Evolutionary conservation across 352 stramenopile species (phyloP), one percentile per base, ranked within the genome.

Genomic region (Halophytophthora polymorphica): DNA sequence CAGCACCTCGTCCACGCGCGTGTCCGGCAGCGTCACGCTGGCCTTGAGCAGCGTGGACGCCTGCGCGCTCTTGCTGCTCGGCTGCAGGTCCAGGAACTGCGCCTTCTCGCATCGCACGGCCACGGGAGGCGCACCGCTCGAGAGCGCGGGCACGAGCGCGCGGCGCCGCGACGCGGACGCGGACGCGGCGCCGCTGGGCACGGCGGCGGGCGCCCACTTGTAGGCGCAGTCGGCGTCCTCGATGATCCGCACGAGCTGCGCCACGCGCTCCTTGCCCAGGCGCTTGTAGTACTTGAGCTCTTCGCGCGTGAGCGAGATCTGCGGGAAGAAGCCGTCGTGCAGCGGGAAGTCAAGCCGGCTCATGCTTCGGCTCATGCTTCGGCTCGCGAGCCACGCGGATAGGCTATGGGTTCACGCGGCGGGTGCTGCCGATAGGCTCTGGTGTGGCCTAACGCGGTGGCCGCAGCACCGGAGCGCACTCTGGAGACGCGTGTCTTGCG

Each of bases 301-400:
- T 25, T 90, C 78, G 28, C 71, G 68, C 35, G 64, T 71, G 6
- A 94, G 62, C 40, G 75, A 72, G 45, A 94, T 73, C 49, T 87
- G 81, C 44, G 83, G 83, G 63, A 94, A 94, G 71, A 92, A 90
- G 43, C 73, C 77, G 53, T 90, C 76, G 51, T 79, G 73, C 10
- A 94, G 60, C 14, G 83, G 81, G 51, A 92, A 83, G 45, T 83
- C 77, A 38, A 90, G 60, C 73, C n/a, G n/a, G n/a, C n/a, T n/a
- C n/a, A 76, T 69, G 6, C 0, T 34, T 34, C 33, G 25, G 8
- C 25, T 31, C 25, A 31, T 31, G 13, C 3, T 38, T 38, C 33
- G 13, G 15, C 11, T 7, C 15, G 33, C 33, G 13, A n/a, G 33
- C 13, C 3, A 10, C 33, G 33, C 25, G 25, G 25, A 31, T 31